phyloP scores from a whole-genome alignment of 768 basidiomycete genomes.

The Cystofilobasidium macerans region DNA sequence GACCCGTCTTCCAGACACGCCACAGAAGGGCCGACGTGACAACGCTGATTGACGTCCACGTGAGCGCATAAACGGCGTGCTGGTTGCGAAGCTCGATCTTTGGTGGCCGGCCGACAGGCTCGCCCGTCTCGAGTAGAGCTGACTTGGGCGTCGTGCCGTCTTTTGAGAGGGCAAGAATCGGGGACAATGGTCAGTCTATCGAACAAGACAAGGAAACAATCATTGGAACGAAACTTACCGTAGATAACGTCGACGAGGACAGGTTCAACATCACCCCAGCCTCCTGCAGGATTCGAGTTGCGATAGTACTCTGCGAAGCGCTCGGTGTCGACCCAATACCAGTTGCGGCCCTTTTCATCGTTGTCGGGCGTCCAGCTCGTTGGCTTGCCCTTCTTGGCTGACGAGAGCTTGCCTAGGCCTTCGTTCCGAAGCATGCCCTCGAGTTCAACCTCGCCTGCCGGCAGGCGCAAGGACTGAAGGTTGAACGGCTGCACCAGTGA shows the following conservation, averaged over 20 bases:
- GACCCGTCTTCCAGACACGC: conserved; percentile 15
- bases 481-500: conserved; percentile 36
- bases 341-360: conserved; percentile 60
- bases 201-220: background rate
- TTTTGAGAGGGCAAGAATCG: conserved; percentile 34
- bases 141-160: conserved; percentile 50
- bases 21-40: conserved; percentile 13
- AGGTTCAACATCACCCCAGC: conserved; percentile 39
- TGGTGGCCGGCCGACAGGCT: conserved; percentile 73
- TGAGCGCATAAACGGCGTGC: conserved; percentile 87
- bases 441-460: conserved; percentile 53
- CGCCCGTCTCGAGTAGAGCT: conserved; percentile 47
- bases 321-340: conserved; percentile 84
- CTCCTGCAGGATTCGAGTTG: background rate
- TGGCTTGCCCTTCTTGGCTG: conserved; percentile 51
- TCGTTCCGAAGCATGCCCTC: conserved; percentile 65
- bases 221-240: conserved; percentile 45
- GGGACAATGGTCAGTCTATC: background rate
- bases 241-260: conserved; percentile 87
- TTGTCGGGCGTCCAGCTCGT: conserved; percentile 75
- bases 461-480: background rate
- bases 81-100: conserved; percentile 82
- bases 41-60: conserved; percentile 52
- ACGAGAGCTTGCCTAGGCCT: conserved; percentile 9
- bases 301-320: conserved; percentile 53